A percentile compares a stretch with the other conserved stretches of the same genome.
Conservation (phyloP, 495 filamentous ascomycete genomes). For the Neurospora cerealis region DNA sequence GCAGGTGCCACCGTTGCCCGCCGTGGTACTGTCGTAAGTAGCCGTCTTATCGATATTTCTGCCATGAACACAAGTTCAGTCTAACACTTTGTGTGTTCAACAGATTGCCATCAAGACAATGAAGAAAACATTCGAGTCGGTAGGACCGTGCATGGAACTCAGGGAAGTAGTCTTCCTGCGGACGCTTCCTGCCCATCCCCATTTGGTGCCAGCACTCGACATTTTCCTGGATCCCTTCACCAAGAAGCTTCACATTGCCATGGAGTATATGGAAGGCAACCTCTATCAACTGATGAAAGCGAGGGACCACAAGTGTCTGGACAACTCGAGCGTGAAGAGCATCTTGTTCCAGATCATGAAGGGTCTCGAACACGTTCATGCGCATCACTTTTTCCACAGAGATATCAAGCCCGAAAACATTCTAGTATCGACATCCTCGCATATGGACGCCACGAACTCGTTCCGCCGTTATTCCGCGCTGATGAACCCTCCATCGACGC, state of each 20-base stretch:
- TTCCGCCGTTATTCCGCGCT: constrained; percentile 89
- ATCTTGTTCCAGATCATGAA: constrained; percentile 95
- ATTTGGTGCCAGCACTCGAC: constrained; percentile 93
- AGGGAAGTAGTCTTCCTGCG: constrained; percentile 94
- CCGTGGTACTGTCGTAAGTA: constrained; percentile 80
- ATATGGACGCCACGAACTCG: constrained; percentile 63
- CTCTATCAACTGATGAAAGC: constrained; percentile 99
- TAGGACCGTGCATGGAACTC: constrained; percentile 79
- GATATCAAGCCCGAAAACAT: constrained; percentile 99
- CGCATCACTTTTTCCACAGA: constrained; percentile 95
- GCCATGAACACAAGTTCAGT: neutral
- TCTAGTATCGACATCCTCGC: constrained; percentile 83
- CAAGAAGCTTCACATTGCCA: constrained; percentile 93
- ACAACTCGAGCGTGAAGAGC: constrained; percentile 89
- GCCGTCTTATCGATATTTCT: neutral
- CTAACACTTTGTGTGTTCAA: neutral
- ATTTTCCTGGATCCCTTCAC: constrained; percentile 96
- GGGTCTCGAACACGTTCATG: constrained; percentile 93
- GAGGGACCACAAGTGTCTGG: constrained; percentile 85
- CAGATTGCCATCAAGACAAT: constrained; percentile 99
- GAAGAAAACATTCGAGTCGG: constrained; percentile 98
- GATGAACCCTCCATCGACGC: constrained; percentile 89
- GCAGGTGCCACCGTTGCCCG: constrained; percentile 83
- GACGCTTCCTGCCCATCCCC: constrained; percentile 74
- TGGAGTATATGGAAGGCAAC: constrained; percentile 99